Base-by-base conservation (phyloP, 1,284 basidiomycete genomes). In the Cryptococcus depauperatus region DNA sequence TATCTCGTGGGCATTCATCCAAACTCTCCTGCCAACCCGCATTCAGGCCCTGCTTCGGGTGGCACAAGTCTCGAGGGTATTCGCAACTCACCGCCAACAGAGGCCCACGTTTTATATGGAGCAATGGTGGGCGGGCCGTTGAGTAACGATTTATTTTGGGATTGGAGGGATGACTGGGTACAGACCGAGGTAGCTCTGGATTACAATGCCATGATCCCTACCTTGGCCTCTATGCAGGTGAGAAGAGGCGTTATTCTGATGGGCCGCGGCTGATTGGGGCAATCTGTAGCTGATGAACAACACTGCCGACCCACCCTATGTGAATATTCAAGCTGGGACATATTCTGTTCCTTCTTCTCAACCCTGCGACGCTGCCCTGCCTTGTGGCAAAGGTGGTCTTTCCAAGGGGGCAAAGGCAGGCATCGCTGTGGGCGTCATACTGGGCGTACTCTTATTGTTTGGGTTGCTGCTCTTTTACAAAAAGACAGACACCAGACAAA, bases 71-170 rank as follows among this genome's bases (percentile, higher is more conserved):
- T 85, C 47, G 69, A 59, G 18, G 48, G 61, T 41, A 83, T 95
- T 55, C 79, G 93, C 61, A 83, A 77, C 4, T 76, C 75, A 33
- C 90, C 90, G 0, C 71, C 72, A 7, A 68, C 79, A 46, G 82
- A 85, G 65, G 77, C 80, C 0, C 79, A 89, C 59, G 76, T 85
- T 3, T 70, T 95, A 3, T 92, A 90, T 59, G 91, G 91, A 28
- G 89, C 82, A 16, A 78, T 92, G 30, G 77, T 92, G 10, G 91
- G 90, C 37, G 91, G 91, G 11, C 91, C 90, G 0, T 79, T 86
- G 62, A 75, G 74, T 47, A 73, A 76, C 35, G 90, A 88, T 65
- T 75, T 75, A 28, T 93, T 79, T 71, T 93, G 79, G 67, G 84
- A 93, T 62, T 81, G 87, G 48, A 79, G 90, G 23, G 82, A 79